Evolutionary conservation across 306 rosid genomes (phyloP).

Genomic region (Abrus pulchellus): DNA sequence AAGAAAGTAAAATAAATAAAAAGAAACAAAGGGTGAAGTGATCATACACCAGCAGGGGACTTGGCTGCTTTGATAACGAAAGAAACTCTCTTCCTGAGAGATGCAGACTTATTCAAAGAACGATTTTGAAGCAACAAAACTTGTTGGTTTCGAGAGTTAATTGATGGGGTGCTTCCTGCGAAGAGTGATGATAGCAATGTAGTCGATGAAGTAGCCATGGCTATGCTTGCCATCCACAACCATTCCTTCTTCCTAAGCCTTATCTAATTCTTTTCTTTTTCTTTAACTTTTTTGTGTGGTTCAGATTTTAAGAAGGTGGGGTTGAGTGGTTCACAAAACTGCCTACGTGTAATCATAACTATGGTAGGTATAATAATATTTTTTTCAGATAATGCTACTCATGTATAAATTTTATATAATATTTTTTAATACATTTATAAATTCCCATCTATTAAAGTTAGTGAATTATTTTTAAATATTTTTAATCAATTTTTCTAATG

Average conservation of each 20-base stretch:
- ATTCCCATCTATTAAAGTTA: no score
- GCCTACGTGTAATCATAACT: slow-evolving; percentile 38
- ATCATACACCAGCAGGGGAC: slow-evolving; percentile 79
- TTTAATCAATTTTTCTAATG: no score
- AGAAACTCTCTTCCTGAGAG: slow-evolving; percentile 44
- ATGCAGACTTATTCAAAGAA: not conserved
- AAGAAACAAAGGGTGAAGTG: slow-evolving; percentile 5
- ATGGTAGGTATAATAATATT: not conserved
- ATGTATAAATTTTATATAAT: no score
- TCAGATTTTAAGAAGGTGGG: slow-evolving; percentile 21
- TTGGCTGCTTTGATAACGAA: slow-evolving; percentile 74
- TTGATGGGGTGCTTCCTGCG: slow-evolving; percentile 44
- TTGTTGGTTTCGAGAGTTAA: slow-evolving; percentile 42
- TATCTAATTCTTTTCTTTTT: slow-evolving; percentile 40
- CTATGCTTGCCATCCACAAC: not conserved
- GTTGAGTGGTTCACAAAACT: no score
- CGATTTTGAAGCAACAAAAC: slow-evolving; percentile 44
- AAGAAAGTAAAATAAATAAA: not conserved
- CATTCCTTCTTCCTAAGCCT: slow-evolving; percentile 9
- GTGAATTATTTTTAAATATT: no score
- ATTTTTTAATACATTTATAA: no score
- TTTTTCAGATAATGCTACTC: no score
- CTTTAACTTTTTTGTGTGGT: slow-evolving; percentile 39
- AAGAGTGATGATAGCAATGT: slow-evolving; percentile 58
- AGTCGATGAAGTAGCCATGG: slow-evolving; percentile 73